phyloP scores from a whole-genome alignment of 78 protist genomes.

The Dictyostelium brefeldianum region DNA sequence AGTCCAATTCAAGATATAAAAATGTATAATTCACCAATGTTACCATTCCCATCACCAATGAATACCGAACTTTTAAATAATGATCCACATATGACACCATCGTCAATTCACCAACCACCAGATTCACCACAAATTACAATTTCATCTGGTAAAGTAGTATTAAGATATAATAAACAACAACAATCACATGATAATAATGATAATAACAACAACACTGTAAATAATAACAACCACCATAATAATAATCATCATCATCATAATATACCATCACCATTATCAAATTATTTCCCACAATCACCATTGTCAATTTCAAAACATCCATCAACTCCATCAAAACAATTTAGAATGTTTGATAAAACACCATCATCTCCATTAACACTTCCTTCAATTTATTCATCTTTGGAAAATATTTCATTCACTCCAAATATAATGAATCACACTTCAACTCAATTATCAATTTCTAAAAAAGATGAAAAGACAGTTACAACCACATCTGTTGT shows the following conservation, averaged over 20 bases:
- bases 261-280: conserved; percentile 8
- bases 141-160: background rate
- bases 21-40: conserved; percentile 48
- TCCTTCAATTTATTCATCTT: conserved; percentile 34
- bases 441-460: conserved; percentile 27
- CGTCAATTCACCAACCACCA: background rate
- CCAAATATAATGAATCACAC: conserved; percentile 56
- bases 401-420: background rate
- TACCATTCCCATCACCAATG: conserved; percentile 49
- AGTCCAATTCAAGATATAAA: conserved; percentile 33
- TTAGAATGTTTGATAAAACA: background rate
- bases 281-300: background rate
- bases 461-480: background rate
- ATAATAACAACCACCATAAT: background rate
- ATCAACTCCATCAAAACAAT: conserved; percentile 6
- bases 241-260: background rate
- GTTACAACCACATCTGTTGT: background rate
- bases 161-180: background rate
- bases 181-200: background rate
- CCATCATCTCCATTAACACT: conserved; percentile 17
- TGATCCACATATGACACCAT: background rate
- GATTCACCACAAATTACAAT: conserved; percentile 69
- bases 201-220: background rate
- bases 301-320: background rate
- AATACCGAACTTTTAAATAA: background rate